Evolutionary conservation across 164 flowering plant species (phyloP), one percentile per base, ranked within the genome.

Genomic region (Chloranthus sessilifolius): DNA sequence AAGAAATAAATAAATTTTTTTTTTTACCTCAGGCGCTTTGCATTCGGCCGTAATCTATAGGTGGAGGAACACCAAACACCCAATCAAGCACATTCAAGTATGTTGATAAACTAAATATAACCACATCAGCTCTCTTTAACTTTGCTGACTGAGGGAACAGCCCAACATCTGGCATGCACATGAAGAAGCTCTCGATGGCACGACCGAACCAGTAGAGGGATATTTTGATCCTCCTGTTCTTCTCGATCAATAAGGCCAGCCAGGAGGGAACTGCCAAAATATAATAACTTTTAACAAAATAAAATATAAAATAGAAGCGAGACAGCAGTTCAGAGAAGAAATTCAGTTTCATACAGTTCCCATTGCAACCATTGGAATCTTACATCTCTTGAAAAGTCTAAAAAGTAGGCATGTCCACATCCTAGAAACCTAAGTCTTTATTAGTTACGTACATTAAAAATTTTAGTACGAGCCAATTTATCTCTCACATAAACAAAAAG

Each of bases 1-100:
- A n/a, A n/a, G n/a, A n/a, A n/a, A n/a, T n/a, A n/a, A n/a, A n/a
- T n/a, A n/a, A n/a, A n/a, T n/a, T n/a, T n/a, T n/a, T n/a, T n/a
- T n/a, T n/a, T n/a, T n/a, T n/a, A n/a, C n/a, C n/a, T n/a, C n/a
- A n/a, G n/a, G n/a, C n/a, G n/a, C n/a, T n/a, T n/a, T n/a, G n/a
- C n/a, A n/a, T n/a, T n/a, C n/a, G n/a, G n/a, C n/a, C n/a, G n/a
- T n/a, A n/a, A n/a, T n/a, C n/a, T n/a, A n/a, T n/a, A n/a, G n/a
- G n/a, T n/a, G n/a, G 78, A 54, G 96, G 99, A 47, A 88, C 85
- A 8, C 96, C 96, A 52, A 92, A 92, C n/a, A 92, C 95, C 96
- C 96, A 92, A 55, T 92, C 99, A 10, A 92, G 96, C 55, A 92
- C 99, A 39, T 92, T 92, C 47, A 88, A 64, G 60, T 92, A 92